Percentiles rank a stretch among this genome's conserved stretches.
phyloP scores from a whole-genome alignment of 2,329 filamentous ascomycete species.

The Cyphellophora europaea region DNA sequence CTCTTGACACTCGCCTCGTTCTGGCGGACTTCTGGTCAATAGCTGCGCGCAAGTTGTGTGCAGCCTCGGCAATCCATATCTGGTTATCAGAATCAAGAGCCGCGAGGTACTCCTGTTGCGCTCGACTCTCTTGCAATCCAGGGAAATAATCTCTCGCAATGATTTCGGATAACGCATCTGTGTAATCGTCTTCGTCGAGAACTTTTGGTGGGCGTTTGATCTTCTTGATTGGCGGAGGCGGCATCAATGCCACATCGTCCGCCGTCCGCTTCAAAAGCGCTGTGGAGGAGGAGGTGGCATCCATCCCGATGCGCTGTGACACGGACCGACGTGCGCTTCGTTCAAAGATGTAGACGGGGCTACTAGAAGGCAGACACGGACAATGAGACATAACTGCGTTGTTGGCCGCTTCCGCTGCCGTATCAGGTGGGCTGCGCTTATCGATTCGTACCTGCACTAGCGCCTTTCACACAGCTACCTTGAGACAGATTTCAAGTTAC shows the following conservation, averaged over 20 bases:
- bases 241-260: constrained; percentile 60
- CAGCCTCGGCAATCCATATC: constrained; percentile 77
- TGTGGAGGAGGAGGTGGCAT: not conserved
- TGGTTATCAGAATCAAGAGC: constrained; percentile 78
- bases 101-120: constrained; percentile 85
- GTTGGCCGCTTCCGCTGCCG: too few relatives aligned
- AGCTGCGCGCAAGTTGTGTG: constrained; percentile 60
- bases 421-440: too few relatives aligned
- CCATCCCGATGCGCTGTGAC: too few relatives aligned
- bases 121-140: constrained; percentile 73
- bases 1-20: constrained; percentile 20
- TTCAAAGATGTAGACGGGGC: too few relatives aligned
- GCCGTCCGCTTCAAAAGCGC: constrained; percentile 10
- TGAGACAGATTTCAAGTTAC: too few relatives aligned
- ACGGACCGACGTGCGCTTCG: too few relatives aligned
- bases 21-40: constrained; percentile 63
- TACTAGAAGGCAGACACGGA: too few relatives aligned
- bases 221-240: constrained; percentile 72
- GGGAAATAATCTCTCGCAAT: constrained; percentile 97
- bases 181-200: constrained; percentile 90
- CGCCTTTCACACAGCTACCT: too few relatives aligned
- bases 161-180: constrained; percentile 80
- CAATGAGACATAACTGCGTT: too few relatives aligned
- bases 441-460: too few relatives aligned
- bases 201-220: constrained; percentile 85